These are phyloP conservation scores for Tetrapisispora fleetii DNA, from an alignment of 805 yeast species.

Conservation along the genomic window DNA sequence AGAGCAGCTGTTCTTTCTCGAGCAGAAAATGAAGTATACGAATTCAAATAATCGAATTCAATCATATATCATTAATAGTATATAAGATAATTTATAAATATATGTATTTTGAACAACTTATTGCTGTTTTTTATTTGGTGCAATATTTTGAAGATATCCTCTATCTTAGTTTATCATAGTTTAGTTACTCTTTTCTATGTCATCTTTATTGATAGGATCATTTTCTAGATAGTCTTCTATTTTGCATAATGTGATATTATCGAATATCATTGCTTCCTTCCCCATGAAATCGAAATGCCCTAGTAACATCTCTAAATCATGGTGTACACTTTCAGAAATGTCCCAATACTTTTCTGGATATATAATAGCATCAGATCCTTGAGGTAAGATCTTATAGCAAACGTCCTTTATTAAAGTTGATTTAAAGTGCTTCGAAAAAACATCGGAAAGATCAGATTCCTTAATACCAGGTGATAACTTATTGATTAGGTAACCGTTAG, in stretches of 20 bases:
- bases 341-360: conserved; percentile 29
- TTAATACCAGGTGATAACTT: conserved; percentile 48
- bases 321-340: conserved; percentile 33
- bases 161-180: background rate
- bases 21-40: conserved; percentile 66
- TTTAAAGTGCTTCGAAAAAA: conserved; percentile 24
- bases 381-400: conserved; percentile 8
- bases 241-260: conserved; percentile 3
- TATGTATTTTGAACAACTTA: background rate
- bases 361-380: conserved; percentile 10
- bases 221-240: background rate
- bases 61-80: background rate
- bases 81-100: background rate
- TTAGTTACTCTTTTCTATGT: background rate
- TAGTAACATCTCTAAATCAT: conserved; percentile 34
- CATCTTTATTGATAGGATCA: background rate
- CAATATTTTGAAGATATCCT: background rate
- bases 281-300: conserved; percentile 24
- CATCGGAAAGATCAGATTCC: conserved; percentile 33
- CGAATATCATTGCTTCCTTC: conserved; percentile 19
- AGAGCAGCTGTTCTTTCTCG: conserved; percentile 60
- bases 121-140: background rate
- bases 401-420: conserved; percentile 24
- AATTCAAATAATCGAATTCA: conserved; percentile 39
- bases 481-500: conserved; percentile 46